Conservation (phyloP, 371 early-diverging fungal genomes). For the Mortierella sp. region DNA sequence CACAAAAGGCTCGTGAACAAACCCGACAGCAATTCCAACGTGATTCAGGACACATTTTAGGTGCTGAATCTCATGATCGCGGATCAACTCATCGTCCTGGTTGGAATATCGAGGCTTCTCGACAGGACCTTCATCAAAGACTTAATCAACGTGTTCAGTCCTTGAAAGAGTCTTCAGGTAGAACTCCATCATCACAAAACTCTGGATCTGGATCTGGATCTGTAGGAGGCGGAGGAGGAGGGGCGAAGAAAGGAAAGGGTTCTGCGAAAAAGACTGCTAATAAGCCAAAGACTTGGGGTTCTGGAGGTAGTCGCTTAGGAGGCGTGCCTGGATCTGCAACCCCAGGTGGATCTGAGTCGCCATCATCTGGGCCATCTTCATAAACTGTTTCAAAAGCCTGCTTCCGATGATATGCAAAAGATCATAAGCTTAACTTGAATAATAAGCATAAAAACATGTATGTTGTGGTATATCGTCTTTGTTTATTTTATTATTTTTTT, state of each 20-base stretch:
- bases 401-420: not conserved
- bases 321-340: constrained; percentile 33
- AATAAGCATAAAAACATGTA: too few species aligned
- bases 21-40: constrained; percentile 43
- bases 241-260: constrained; percentile 13
- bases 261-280: constrained; percentile 18
- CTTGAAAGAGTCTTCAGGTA: constrained; percentile 28
- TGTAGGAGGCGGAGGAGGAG: not conserved
- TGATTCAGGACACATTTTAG: constrained; percentile 46
- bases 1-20: constrained; percentile 34
- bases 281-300: constrained; percentile 31
- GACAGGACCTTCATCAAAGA: constrained; percentile 33
- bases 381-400: not conserved
- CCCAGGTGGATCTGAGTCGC: constrained; percentile 2
- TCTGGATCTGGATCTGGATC: constrained; percentile 13
- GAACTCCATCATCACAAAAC: constrained; percentile 7
- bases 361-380: not conserved
- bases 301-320: constrained; percentile 34
- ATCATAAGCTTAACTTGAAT: too few species aligned
- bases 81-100: constrained; percentile 44
- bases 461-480: not conserved
- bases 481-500: not conserved
- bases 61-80: constrained; percentile 37
- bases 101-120: constrained; percentile 35
- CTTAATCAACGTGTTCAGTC: constrained; percentile 37